Base-by-base conservation (phyloP, 78 protist genomes). In the Pelomyxa schiedti region DNA sequence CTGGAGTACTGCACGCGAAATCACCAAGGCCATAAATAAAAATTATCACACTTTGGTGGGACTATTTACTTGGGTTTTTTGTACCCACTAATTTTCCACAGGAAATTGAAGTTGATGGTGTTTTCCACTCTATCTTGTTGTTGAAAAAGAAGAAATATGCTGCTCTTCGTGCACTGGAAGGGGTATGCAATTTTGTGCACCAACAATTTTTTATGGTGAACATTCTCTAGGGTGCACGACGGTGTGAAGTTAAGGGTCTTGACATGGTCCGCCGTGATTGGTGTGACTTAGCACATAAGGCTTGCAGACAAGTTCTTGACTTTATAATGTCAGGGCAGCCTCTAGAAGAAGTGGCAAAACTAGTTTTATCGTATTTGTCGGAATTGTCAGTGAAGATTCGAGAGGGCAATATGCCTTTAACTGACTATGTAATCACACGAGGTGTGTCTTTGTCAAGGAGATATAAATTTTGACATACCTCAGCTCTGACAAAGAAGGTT, bases 181-280 rank as follows among this genome's bases (percentile, higher is more conserved):
- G 30, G 1, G 29, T 8, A 6, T 42, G 38, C 1, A 68, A n/a
- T n/a, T n/a, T n/a, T n/a, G n/a, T n/a, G n/a, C n/a, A n/a, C n/a
- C n/a, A n/a, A n/a, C n/a, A n/a, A n/a, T n/a, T n/a, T n/a, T n/a
- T n/a, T n/a, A n/a, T n/a, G n/a, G n/a, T n/a, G n/a, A n/a, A n/a
- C n/a, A n/a, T n/a, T n/a, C n/a, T n/a, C n/a, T n/a, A n/a, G n/a
- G n/a, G n/a, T n/a, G n/a, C 70, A 22, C n/a, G 65, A 22, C 37
- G 28, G n/a, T n/a, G 43, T 9, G 93, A 92, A 40, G 66, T 82
- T 38, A 96, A 96, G 84, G 99, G 99, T 29, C 58, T 98, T 3
- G 99, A 96, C 74, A 72, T 95, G 0, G 98, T 96, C 8, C 87
- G 99, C 0, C 83, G 99, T 7, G 99, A 98, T 74, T 98, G 98